Evolutionary conservation across 495 filamentous ascomycete genomes (phyloP).

Genomic region (Lichina pygmaea): DNA sequence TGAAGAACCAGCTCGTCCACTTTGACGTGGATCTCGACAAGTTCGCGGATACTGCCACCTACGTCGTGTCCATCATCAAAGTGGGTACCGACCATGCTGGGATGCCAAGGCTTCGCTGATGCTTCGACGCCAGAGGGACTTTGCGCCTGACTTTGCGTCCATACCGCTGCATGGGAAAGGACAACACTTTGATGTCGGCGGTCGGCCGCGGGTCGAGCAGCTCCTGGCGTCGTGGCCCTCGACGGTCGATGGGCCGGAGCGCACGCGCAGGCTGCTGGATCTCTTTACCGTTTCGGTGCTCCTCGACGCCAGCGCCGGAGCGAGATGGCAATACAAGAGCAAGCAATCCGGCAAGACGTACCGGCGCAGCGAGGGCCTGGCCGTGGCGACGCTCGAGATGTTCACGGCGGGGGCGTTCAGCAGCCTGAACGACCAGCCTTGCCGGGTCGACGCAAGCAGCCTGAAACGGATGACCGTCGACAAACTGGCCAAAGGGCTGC

Average conservation of each 20-base stretch:
- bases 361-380: conserved; percentile 71
- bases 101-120: not conserved
- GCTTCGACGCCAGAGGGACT: conserved; percentile 38
- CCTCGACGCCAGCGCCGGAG: conserved; percentile 68
- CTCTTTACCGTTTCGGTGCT: conserved; percentile 78
- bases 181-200: conserved; percentile 81
- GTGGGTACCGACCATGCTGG: conserved; percentile 17
- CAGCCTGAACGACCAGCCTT: conserved; percentile 50
- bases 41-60: conserved; percentile 68
- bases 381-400: conserved; percentile 90
- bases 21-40: conserved; percentile 81
- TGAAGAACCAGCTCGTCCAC: conserved; percentile 53
- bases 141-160: conserved; percentile 53
- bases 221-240: conserved; percentile 41
- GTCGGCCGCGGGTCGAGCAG: conserved; percentile 41
- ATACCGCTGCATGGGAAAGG: conserved; percentile 76
- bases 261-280: conserved; percentile 52
- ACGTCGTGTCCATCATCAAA: conserved; percentile 93
- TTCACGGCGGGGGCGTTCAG: conserved; percentile 90
- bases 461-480: conserved; percentile 51
- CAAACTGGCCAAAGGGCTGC: conserved; percentile 50
- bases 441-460: conserved; percentile 68
- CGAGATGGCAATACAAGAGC: conserved; percentile 67
- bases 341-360: conserved; percentile 71
- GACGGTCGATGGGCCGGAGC: conserved; percentile 38